Evolutionary conservation across 2,329 filamentous ascomycete genomes (phyloP).

Genomic region (Hirsutella rhossiliensis): DNA sequence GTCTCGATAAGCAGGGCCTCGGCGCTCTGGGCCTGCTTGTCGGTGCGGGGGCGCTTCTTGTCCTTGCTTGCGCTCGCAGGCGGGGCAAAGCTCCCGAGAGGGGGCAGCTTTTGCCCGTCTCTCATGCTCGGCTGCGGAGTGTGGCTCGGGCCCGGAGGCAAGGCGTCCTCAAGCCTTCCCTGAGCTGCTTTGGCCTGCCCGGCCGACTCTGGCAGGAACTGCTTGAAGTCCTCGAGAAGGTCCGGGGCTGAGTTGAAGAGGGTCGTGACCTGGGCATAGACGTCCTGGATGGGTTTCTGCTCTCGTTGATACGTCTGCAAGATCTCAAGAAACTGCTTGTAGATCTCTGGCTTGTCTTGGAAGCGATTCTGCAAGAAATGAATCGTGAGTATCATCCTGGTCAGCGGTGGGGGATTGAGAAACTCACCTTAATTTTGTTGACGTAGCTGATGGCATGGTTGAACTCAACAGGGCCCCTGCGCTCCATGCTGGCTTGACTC

Average conservation of each 20-base stretch:
- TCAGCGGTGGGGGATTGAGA: not conserved
- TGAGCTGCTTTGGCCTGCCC: constrained; percentile 38
- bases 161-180: constrained; percentile 44
- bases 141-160: constrained; percentile 31
- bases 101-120: constrained; percentile 71
- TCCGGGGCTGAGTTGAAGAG: constrained; percentile 90
- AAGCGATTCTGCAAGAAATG: constrained; percentile 66
- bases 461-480: constrained; percentile 91
- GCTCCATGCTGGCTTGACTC: constrained; percentile 57
- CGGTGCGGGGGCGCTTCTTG: constrained; percentile 68
- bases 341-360: constrained; percentile 91
- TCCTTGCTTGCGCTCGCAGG: constrained; percentile 73
- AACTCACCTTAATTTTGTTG: constrained; percentile 92
- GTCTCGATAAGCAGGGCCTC: constrained; percentile 31
- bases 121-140: constrained; percentile 42
- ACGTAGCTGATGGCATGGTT: constrained; percentile 99
- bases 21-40: constrained; percentile 39
- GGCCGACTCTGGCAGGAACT: constrained; percentile 85
- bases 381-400: not conserved
- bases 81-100: constrained; percentile 88
- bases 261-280: constrained; percentile 91
- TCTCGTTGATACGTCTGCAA: constrained; percentile 96
- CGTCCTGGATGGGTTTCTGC: constrained; percentile 95
- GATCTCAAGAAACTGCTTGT: constrained; percentile 98
- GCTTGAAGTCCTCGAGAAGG: constrained; percentile 94